Evolutionary conservation across 331 rosid species (phyloP).

Genomic region (Quercus phellos): DNA sequence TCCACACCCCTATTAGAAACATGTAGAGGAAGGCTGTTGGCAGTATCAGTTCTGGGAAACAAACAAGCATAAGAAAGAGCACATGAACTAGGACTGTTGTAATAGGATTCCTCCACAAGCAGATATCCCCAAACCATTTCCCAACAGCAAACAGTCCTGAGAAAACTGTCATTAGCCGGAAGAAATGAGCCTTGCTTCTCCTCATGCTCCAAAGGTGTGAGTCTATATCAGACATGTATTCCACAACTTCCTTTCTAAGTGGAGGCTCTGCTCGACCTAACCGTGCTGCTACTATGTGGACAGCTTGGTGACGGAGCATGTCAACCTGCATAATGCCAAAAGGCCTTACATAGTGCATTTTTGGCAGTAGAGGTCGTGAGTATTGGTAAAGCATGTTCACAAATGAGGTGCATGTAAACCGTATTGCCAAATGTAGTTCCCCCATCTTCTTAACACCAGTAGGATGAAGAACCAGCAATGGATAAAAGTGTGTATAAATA

Average conservation of each 20-base stretch:
- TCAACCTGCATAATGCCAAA: slow-evolving; percentile 67
- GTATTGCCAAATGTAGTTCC: slow-evolving; percentile 79
- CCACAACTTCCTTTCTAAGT: slow-evolving; percentile 80
- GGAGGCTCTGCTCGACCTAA: slow-evolving; percentile 82
- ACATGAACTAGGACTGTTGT: slow-evolving; percentile 81
- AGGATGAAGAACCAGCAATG: slow-evolving; percentile 77
- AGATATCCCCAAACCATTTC: slow-evolving; percentile 77
- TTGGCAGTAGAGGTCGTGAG: slow-evolving; percentile 75
- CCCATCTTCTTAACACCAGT: slow-evolving; percentile 94
- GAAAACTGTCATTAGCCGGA: slow-evolving; percentile 61
- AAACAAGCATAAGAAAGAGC: slow-evolving; percentile 75
- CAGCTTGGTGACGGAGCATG: slow-evolving; percentile 71
- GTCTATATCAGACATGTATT: slow-evolving; percentile 81
- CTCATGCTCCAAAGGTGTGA: slow-evolving; percentile 97
- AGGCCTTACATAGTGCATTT: slow-evolving; percentile 87
- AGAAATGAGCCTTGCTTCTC: slow-evolving; percentile 93
- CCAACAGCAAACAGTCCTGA: slow-evolving; percentile 63
- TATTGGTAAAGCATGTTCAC: slow-evolving; percentile 56
- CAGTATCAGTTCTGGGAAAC: slow-evolving; percentile 76
- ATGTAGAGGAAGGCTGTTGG: slow-evolving; percentile 83
- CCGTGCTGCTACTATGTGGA: slow-evolving; percentile 74
- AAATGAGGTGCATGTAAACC: slow-evolving; percentile 66
- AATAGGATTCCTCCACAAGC: slow-evolving; percentile 59
- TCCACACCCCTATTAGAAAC: slow-evolving; percentile 82
- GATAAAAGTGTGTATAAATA: slow-evolving; percentile 73